Percentiles rank a stretch among this genome's conserved stretches.
phyloP scores from a whole-genome alignment of 2,329 filamentous ascomycete species.

The Talaromyces albobiverticillius region DNA sequence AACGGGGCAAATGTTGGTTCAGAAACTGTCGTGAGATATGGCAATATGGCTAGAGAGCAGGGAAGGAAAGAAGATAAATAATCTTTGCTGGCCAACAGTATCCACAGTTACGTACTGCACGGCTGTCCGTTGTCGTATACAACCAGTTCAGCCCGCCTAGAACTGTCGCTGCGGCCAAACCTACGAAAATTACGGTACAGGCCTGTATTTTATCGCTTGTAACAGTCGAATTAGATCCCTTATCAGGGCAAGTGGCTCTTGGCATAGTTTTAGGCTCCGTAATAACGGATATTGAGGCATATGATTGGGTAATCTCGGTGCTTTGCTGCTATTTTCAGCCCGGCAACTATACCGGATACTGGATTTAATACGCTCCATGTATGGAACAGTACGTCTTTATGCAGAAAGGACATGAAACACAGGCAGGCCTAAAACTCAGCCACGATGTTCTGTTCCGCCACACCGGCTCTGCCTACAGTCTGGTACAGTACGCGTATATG shows the following conservation, averaged over 20 bases:
- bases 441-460: neutral
- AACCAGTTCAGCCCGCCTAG: neutral
- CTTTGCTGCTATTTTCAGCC: neutral
- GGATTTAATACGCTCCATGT: neutral
- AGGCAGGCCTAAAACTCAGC: neutral
- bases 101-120: neutral
- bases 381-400: neutral
- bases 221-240: neutral
- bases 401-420: neutral
- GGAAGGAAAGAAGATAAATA: neutral
- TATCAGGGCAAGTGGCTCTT: neutral
- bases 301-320: neutral
- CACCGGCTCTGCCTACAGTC: too few relatives aligned
- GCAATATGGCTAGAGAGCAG: neutral
- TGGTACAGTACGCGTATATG: too few relatives aligned
- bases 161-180: neutral
- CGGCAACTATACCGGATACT: neutral
- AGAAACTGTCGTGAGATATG: neutral
- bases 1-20: neutral
- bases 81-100: neutral
- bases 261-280: neutral
- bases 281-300: neutral
- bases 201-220: neutral
- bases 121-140: neutral
- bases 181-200: neutral